Evolutionary conservation across 345 rosid species (phyloP).

Genomic region (Erysimum cheiranthoides): DNA sequence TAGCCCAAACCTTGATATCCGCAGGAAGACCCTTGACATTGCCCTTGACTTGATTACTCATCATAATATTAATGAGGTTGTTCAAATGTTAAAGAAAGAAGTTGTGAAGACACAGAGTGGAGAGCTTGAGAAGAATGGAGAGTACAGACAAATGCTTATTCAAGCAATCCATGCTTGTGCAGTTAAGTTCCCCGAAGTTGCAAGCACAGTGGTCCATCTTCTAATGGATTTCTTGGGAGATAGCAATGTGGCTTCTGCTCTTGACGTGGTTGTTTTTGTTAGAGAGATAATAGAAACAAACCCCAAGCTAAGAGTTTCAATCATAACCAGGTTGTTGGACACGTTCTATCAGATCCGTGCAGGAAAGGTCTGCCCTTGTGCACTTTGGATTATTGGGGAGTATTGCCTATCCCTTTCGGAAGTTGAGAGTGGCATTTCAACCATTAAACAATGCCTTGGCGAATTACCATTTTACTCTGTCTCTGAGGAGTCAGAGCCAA

Average conservation of each 20-base stretch:
- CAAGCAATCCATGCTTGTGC: conserved; percentile 94
- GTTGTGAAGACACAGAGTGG: conserved; percentile 90
- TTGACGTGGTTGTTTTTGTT: conserved; percentile 79
- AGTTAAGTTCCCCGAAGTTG: conserved; percentile 90
- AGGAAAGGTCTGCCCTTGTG: conserved; percentile 83
- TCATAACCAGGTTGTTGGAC: conserved; percentile 83
- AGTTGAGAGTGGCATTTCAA: conserved; percentile 80
- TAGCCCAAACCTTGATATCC: conserved; percentile 84
- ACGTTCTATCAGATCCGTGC: conserved; percentile 91
- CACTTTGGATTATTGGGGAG: conserved; percentile 94
- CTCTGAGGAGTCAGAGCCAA: conserved; percentile 72
- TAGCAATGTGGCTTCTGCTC: conserved; percentile 85
- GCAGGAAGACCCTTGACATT: conserved; percentile 84
- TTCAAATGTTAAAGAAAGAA: conserved; percentile 81
- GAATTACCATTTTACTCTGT: conserved; percentile 79
- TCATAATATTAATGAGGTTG: conserved; percentile 79
- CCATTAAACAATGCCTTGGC: conserved; percentile 88
- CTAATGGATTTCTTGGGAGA: conserved; percentile 94
- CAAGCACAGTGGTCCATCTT: conserved; percentile 91
- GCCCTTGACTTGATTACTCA: conserved; percentile 83
- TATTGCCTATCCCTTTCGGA: conserved; percentile 88
- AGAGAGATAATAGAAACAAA: conserved; percentile 89
- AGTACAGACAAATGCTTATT: conserved; percentile 91
- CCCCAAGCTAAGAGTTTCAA: conserved; percentile 82
- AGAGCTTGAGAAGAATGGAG: conserved; percentile 91